phyloP scores from a whole-genome alignment of 2,329 filamentous ascomycete genomes.

The Neonectria hederae region DNA sequence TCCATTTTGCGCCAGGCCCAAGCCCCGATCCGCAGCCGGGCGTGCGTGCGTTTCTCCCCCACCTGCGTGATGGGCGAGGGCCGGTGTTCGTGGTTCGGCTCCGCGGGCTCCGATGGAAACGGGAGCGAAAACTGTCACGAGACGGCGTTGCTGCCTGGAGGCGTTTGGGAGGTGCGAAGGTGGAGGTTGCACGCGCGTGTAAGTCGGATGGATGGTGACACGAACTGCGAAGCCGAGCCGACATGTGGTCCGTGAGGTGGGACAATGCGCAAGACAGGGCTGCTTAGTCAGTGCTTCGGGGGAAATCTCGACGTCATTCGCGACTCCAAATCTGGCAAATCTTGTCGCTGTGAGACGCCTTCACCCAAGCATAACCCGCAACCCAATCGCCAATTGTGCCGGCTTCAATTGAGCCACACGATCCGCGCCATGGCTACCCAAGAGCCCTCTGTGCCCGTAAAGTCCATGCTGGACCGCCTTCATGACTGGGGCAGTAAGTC shows the following conservation, averaged over 20 bases:
- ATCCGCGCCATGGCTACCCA: conserved; percentile 43
- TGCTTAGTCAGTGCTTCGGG: conserved; percentile 5
- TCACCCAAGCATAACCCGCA: background rate
- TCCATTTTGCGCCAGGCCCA: background rate
- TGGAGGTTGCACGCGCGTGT: background rate
- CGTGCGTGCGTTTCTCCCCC: too few relatives aligned
- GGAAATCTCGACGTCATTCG: background rate
- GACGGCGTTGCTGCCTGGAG: background rate
- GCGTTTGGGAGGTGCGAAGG: background rate
- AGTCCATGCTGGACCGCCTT: conserved; percentile 48
- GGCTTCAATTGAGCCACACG: conserved; percentile 18
- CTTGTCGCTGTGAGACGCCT: conserved; percentile 8
- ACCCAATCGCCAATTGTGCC: conserved; percentile 25
- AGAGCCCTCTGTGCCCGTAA: conserved; percentile 41
- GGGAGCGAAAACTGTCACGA: background rate
- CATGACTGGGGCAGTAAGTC: conserved; percentile 62
- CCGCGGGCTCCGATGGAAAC: too few relatives aligned
- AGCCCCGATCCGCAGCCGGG: background rate
- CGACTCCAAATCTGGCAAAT: conserved; percentile 9
- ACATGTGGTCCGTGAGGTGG: too few relatives aligned
- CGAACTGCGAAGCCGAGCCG: background rate
- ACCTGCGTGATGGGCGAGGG: too few relatives aligned
- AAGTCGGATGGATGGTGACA: background rate
- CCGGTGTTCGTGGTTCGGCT: too few relatives aligned
- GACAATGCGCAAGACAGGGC: background rate